Evolutionary conservation across 2,329 filamentous ascomycete genomes (phyloP).

Genomic region (Neospermospora avenae): DNA sequence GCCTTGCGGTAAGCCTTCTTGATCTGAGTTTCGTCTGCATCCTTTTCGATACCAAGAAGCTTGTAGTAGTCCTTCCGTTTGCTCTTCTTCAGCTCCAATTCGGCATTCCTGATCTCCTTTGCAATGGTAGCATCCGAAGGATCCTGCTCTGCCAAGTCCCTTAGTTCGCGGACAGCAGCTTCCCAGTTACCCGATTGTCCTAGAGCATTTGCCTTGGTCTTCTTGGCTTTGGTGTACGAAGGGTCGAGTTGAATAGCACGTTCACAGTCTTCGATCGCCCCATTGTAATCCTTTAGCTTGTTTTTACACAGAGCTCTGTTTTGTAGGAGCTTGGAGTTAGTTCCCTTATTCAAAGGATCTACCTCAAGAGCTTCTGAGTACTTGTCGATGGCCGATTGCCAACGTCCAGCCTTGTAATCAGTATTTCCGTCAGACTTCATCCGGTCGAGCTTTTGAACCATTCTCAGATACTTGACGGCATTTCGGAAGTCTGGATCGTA

Average conservation of each 20-base stretch:
- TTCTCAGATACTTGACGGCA: slow-evolving; percentile 82
- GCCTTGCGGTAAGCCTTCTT: slow-evolving; percentile 97
- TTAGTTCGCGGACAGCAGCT: slow-evolving; percentile 84
- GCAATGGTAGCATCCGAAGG: slow-evolving; percentile 76
- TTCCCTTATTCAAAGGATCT: slow-evolving; percentile 84
- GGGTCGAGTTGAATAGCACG: slow-evolving; percentile 79
- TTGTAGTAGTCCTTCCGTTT: slow-evolving; percentile 99
- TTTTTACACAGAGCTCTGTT: slow-evolving; percentile 86
- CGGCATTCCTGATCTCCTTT: slow-evolving; percentile 84
- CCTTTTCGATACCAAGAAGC: slow-evolving; percentile 85
- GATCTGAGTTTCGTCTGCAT: slow-evolving; percentile 78
- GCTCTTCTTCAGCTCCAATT: slow-evolving; percentile 96
- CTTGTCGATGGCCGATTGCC: slow-evolving; percentile 75
- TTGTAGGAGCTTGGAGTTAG: slow-evolving; percentile 90
- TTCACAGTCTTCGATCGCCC: slow-evolving; percentile 82
- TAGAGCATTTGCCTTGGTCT: slow-evolving; percentile 88
- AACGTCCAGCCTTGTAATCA: slow-evolving; percentile 82
- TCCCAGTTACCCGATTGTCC: slow-evolving; percentile 89
- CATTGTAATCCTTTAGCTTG: slow-evolving; percentile 78
- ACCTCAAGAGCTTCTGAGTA: slow-evolving; percentile 82
- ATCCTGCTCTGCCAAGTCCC: slow-evolving; percentile 77
- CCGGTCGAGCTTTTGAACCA: slow-evolving; percentile 86
- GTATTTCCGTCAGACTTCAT: slow-evolving; percentile 93
- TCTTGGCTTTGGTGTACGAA: slow-evolving; percentile 83
- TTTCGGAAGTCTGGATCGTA: slow-evolving; percentile 90